Evolutionary conservation across 1,284 basidiomycete genomes (phyloP).

Genomic region (Fistulina hepatica): DNA sequence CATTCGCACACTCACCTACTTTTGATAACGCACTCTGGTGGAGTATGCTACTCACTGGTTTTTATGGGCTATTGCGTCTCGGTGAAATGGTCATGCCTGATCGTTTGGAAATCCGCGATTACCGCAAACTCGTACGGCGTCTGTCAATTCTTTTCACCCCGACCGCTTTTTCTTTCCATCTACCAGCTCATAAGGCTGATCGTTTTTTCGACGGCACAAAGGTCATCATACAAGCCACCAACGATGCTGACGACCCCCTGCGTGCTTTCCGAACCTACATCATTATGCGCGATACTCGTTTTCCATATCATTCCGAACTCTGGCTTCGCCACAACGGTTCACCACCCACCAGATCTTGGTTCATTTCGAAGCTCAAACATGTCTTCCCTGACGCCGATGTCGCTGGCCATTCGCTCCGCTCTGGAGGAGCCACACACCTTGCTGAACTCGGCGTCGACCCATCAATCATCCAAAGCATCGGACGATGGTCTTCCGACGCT

Average conservation of each 20-base stretch:
- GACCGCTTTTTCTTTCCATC: slow-evolving; percentile 13
- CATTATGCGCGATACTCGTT: slow-evolving; percentile 5
- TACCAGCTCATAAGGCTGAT: slow-evolving; percentile 25
- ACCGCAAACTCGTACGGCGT: slow-evolving; percentile 14
- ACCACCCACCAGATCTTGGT: slow-evolving; percentile 15
- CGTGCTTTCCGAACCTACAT: slow-evolving; percentile 7
- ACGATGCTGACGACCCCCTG: not conserved
- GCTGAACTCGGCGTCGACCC: slow-evolving; percentile 4
- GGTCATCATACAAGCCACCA: not conserved
- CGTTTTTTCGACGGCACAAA: slow-evolving; percentile 18
- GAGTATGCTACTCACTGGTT: slow-evolving; percentile 12
- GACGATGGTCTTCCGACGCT: slow-evolving; percentile 7
- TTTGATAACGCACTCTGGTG: slow-evolving; percentile 8
- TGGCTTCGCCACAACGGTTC: slow-evolving; percentile 12
- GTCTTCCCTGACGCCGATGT: slow-evolving; percentile 2
- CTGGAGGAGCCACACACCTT: slow-evolving; percentile 7
- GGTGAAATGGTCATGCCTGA: slow-evolving; percentile 20
- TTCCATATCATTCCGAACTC: slow-evolving; percentile 10
- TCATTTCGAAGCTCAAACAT: slow-evolving; percentile 11
- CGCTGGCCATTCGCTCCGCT: slow-evolving; percentile 9
- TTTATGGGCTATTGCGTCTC: slow-evolving; percentile 20
- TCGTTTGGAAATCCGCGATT: slow-evolving; percentile 8
- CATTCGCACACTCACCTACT: slow-evolving; percentile 1
- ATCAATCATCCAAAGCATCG: slow-evolving; percentile 6
- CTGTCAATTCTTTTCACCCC: not conserved